Evolutionary conservation across 1,139 yeast genomes (phyloP).

Genomic region (Debaryomyces fabryi): DNA sequence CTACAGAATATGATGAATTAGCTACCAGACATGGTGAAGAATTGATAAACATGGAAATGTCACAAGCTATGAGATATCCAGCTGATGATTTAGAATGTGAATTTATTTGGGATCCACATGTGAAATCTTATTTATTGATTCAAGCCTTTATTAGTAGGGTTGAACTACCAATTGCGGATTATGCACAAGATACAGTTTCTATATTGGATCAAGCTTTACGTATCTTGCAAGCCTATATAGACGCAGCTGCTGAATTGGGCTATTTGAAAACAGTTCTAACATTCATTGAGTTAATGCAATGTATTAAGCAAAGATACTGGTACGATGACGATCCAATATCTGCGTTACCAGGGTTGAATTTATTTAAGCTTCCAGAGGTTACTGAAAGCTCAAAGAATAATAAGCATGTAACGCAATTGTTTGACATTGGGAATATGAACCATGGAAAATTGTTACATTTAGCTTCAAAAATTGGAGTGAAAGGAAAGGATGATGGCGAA

Average conservation of each 20-base stretch:
- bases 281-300: conserved; percentile 74
- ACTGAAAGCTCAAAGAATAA: conserved; percentile 16
- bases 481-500: conserved; percentile 27
- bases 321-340: conserved; percentile 73
- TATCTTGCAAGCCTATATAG: conserved; percentile 89
- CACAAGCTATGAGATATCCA: conserved; percentile 76
- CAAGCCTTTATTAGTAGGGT: conserved; percentile 87
- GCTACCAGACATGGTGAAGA: conserved; percentile 97
- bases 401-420: conserved; percentile 19
- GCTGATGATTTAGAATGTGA: conserved; percentile 67
- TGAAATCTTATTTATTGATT: conserved; percentile 79
- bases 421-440: conserved; percentile 25
- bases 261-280: conserved; percentile 60
- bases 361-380: conserved; percentile 17
- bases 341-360: conserved; percentile 69
- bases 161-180: conserved; percentile 93
- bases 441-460: conserved; percentile 29
- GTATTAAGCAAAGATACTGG: conserved; percentile 89
- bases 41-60: conserved; percentile 85
- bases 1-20: conserved; percentile 87
- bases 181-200: conserved; percentile 89
- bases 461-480: conserved; percentile 41
- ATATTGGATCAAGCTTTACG: conserved; percentile 94
- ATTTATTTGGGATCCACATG: conserved; percentile 94
- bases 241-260: conserved; percentile 85